Evolutionary conservation across 2,329 filamentous ascomycete genomes (phyloP).

Genomic region (Fusarium camptoceras): DNA sequence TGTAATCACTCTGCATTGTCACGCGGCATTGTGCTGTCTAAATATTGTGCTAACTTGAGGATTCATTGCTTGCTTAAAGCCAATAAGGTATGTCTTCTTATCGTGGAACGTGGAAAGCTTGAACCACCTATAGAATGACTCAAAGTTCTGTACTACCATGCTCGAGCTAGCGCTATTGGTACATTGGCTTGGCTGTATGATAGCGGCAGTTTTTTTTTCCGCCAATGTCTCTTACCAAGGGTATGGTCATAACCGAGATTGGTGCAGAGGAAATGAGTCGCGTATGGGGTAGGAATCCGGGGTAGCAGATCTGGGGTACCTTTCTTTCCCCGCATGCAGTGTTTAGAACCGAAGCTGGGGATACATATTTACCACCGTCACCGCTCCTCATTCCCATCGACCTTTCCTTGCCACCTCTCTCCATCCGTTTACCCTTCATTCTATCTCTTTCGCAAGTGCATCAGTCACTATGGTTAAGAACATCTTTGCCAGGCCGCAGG

Average conservation of each 20-base stretch:
- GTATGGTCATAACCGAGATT: neutral
- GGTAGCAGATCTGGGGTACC: conserved; percentile 1
- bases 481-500: conserved; percentile 6
- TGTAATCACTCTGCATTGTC: neutral
- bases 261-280: neutral
- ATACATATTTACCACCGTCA: neutral
- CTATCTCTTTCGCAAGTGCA: neutral
- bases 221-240: neutral
- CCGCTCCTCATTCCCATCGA: neutral
- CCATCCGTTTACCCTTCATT: neutral
- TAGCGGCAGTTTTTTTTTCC: conserved; percentile 5
- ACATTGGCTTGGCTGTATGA: neutral
- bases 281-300: neutral
- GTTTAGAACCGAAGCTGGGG: neutral
- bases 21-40: neutral
- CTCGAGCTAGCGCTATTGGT: neutral
- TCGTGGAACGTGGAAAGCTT: neutral
- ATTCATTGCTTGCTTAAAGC: neutral
- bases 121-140: neutral
- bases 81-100: neutral
- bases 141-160: neutral
- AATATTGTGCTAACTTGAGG: neutral
- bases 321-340: neutral
- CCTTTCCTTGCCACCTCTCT: neutral
- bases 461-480: neutral